phyloP scores from a whole-genome alignment of 2,329 filamentous ascomycete genomes.

The Alternaria dauci region DNA sequence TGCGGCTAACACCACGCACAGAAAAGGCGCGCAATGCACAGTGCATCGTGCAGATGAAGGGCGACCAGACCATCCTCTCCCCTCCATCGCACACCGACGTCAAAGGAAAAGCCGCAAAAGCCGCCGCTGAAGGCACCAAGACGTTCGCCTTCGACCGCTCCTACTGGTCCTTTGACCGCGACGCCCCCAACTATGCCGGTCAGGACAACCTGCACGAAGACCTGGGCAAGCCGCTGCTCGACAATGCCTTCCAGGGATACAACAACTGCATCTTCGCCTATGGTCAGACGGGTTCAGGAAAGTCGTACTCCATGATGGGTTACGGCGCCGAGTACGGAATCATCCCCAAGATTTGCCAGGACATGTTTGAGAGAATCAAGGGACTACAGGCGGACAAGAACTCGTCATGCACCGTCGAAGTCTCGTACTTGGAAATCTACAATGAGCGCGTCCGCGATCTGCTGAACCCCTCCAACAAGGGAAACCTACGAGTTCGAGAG shows the following conservation, averaged over 20 bases:
- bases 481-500: slow-evolving; percentile 95
- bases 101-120: slow-evolving; percentile 73
- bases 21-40: slow-evolving; percentile 90
- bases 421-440: slow-evolving; percentile 99
- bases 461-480: slow-evolving; percentile 93
- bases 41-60: slow-evolving; percentile 98
- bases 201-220: slow-evolving; percentile 90
- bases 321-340: slow-evolving; percentile 96
- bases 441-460: slow-evolving; percentile 97
- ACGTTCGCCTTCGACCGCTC: slow-evolving; percentile 95
- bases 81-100: slow-evolving; percentile 68
- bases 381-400: slow-evolving; percentile 76
- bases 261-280: slow-evolving; percentile 99
- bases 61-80: slow-evolving; percentile 84
- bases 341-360: slow-evolving; percentile 94
- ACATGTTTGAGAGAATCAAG: slow-evolving; percentile 92
- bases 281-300: slow-evolving; percentile 96
- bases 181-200: slow-evolving; percentile 82
- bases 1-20: slow-evolving; percentile 53
- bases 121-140: slow-evolving; percentile 71
- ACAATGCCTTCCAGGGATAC: slow-evolving; percentile 98
- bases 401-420: slow-evolving; percentile 90
- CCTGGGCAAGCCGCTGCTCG: slow-evolving; percentile 85
- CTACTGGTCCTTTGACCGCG: slow-evolving; percentile 96
- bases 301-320: slow-evolving; percentile 99